Evolutionary conservation across 345 rosid genomes (phyloP).

Genomic region (Clausena lansium): DNA sequence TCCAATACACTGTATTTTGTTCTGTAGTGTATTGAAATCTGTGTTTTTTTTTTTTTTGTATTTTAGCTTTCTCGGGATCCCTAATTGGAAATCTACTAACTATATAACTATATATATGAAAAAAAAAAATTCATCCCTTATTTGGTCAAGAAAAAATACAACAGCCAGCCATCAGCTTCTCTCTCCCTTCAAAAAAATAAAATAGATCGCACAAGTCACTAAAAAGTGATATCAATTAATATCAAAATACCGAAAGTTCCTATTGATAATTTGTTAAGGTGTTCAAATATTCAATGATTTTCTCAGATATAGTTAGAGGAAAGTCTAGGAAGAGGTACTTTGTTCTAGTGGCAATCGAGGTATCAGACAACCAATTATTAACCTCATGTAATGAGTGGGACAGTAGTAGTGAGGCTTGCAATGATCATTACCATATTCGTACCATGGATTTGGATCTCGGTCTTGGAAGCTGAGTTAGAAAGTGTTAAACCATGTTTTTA

Average conservation of each 20-base stretch:
- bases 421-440: neutral
- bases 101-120: no score
- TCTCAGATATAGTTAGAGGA: no score
- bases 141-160: no score
- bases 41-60: no score
- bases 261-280: neutral
- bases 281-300: no score
- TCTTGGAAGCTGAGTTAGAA: neutral
- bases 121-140: no score
- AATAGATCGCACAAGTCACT: neutral
- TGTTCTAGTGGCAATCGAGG: neutral
- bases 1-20: no score
- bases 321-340: neutral
- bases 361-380: neutral
- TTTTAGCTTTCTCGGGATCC: no score
- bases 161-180: no score
- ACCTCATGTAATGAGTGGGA: neutral
- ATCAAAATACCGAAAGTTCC: neutral
- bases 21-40: no score
- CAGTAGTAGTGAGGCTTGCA: neutral
- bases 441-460: neutral
- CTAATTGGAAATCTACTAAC: no score
- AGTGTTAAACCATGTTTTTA: slow-evolving; percentile 9
- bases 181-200: no score
- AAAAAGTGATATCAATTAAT: neutral